A percentile compares a stretch with the other conserved stretches of the same genome.
Conservation (phyloP, 176 grass and related monocot species). For the Ampelocalamus luodianensis region DNA sequence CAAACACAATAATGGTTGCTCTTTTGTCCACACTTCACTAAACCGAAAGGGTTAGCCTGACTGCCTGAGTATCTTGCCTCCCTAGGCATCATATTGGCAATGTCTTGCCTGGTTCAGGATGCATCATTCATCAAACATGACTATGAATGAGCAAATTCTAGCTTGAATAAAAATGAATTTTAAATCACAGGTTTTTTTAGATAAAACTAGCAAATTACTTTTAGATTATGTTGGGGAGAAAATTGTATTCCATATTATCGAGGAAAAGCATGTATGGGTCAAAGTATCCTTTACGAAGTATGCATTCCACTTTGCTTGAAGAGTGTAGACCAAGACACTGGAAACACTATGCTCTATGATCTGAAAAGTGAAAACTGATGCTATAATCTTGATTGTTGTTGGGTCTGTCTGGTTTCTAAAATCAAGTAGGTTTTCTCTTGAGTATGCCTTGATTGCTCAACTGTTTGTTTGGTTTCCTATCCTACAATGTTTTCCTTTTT, state of each 20-base stretch:
- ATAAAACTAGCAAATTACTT: background rate
- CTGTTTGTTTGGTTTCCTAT: slow-evolving; percentile 34
- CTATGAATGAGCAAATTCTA: background rate
- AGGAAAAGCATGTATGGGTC: background rate
- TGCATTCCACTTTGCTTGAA: slow-evolving; percentile 24
- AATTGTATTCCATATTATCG: background rate
- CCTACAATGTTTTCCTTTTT: background rate
- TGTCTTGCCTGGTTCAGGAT: background rate
- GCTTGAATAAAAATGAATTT: background rate
- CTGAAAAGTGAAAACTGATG: background rate
- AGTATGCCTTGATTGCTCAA: background rate
- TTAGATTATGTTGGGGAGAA: background rate
- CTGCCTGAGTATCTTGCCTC: slow-evolving; percentile 4
- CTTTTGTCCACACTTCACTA: background rate
- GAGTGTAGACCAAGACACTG: background rate
- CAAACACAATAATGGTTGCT: background rate
- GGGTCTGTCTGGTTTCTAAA: background rate
- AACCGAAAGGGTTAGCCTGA: background rate
- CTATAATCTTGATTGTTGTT: slow-evolving; percentile 17
- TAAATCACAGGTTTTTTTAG: background rate
- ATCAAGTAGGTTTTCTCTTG: slow-evolving; percentile 18
- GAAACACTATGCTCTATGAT: slow-evolving; percentile 24
- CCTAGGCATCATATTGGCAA: background rate
- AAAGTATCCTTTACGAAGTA: background rate
- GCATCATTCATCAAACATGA: background rate